These are phyloP conservation scores for Guadua angustifolia DNA, from an alignment of 176 grass and related monocot genomes.

Conservation along the genomic window DNA sequence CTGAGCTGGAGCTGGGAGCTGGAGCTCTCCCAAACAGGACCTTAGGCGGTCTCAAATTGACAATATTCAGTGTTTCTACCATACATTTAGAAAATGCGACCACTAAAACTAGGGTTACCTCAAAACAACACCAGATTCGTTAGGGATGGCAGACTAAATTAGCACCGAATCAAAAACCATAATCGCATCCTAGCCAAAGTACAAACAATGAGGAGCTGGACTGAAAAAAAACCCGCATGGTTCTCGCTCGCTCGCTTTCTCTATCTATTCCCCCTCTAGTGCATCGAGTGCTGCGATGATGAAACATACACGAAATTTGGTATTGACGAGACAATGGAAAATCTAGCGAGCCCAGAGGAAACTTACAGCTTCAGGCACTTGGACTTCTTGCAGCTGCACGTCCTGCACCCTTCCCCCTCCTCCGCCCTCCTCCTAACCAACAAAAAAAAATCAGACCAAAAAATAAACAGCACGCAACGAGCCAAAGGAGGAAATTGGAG, in stretches of 20 bases:
- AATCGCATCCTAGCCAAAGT: not conserved
- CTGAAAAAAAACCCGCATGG: not conserved
- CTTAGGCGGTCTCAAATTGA: not conserved
- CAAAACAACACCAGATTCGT: not conserved
- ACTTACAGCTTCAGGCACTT: slow-evolving; percentile 68
- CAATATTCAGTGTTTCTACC: not conserved
- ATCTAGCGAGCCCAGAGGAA: not conserved
- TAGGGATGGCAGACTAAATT: not conserved
- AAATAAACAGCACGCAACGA: slow-evolving; percentile 19
- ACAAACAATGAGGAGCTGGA: not conserved
- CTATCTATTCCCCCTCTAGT: not conserved
- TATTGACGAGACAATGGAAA: not conserved
- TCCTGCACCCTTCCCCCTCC: slow-evolving; percentile 52
- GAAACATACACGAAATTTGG: not conserved
- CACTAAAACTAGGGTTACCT: not conserved
- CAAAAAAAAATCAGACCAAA: not conserved
- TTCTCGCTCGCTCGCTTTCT: not conserved
- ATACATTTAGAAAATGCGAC: not conserved
- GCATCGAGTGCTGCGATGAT: not conserved
- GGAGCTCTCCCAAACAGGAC: no score
- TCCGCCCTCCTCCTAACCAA: slow-evolving; percentile 56
- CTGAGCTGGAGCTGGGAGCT: no score
- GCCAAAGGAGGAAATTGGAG: slow-evolving; percentile 42
- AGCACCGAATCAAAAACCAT: slow-evolving; percentile 7
- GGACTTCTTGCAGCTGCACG: slow-evolving; percentile 76